Percentiles rank a stretch among this genome's conserved stretches.
phyloP scores from a whole-genome alignment of 352 stramenopile species.

The Phytophthora boehmeriae region DNA sequence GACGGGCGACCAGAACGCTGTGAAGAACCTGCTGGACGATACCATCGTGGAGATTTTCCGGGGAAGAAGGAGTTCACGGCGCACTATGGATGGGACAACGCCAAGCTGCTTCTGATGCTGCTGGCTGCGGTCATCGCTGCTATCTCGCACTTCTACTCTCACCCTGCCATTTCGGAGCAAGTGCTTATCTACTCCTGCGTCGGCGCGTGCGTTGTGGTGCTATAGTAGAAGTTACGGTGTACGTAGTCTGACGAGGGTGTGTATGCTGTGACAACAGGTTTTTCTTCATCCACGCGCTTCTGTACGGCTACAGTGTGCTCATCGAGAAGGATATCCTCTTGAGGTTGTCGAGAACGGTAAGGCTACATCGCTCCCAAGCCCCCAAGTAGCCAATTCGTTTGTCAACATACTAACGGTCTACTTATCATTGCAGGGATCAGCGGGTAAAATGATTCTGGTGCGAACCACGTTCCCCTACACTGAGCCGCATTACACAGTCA shows the following conservation, averaged over 20 bases:
- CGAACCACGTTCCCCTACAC: slow-evolving; percentile 74
- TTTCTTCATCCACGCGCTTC: slow-evolving; percentile 78
- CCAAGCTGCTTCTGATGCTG: slow-evolving; percentile 84
- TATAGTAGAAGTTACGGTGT: background rate
- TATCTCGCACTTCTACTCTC: slow-evolving; percentile 76
- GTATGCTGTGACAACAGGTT: slow-evolving; percentile 48
- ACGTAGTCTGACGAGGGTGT: background rate
- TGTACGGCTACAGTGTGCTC: slow-evolving; percentile 73
- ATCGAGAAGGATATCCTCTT: slow-evolving; percentile 84
- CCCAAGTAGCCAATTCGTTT: background rate
- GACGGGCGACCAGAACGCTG: slow-evolving; percentile 83
- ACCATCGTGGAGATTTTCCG: slow-evolving; percentile 74
- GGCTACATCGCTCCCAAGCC: background rate
- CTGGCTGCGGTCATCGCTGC: slow-evolving; percentile 64
- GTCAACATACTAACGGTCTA: slow-evolving; percentile 8
- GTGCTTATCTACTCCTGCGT: slow-evolving; percentile 77
- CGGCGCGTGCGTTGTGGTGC: slow-evolving; percentile 44
- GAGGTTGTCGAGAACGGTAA: slow-evolving; percentile 71
- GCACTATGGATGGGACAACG: slow-evolving; percentile 84
- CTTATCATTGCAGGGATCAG: slow-evolving; percentile 34
- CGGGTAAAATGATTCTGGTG: slow-evolving; percentile 54
- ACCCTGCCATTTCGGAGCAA: slow-evolving; percentile 58
- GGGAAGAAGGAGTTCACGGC: slow-evolving; percentile 57
- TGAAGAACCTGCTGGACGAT: slow-evolving; percentile 89
- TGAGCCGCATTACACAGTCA: slow-evolving; percentile 74